Percentiles rank a stretch among this genome's conserved stretches.
Evolutionary conservation across 345 rosid species (phyloP).

Genomic region (Adansonia digitata): DNA sequence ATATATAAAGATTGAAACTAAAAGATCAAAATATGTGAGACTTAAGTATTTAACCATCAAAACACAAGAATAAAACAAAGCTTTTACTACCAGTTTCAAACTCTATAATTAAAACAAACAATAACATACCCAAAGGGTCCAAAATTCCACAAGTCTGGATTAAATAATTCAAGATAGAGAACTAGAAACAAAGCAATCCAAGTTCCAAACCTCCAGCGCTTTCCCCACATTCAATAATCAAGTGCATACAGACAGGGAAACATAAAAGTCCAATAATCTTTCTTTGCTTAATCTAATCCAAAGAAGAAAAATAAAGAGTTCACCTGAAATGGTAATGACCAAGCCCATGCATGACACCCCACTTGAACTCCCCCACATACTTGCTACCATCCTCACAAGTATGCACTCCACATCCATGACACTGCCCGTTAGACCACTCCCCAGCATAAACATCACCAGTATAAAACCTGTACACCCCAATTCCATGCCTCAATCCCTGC

Average conservation of each 20-base stretch:
- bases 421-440: slow-evolving; percentile 87
- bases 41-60: background rate
- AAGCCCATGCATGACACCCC: slow-evolving; percentile 88
- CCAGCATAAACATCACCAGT: slow-evolving; percentile 85
- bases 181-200: background rate
- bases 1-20: background rate
- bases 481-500: slow-evolving; percentile 82
- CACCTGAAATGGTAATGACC: slow-evolving; percentile 88
- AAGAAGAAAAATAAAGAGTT: background rate
- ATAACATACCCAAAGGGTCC: background rate
- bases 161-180: background rate
- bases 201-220: background rate
- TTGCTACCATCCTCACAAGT: slow-evolving; percentile 76
- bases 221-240: background rate
- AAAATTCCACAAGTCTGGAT: background rate
- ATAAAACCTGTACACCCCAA: slow-evolving; percentile 68
- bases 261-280: background rate
- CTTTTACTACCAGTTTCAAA: background rate
- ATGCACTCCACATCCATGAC: slow-evolving; percentile 78
- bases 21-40: background rate
- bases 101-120: background rate
- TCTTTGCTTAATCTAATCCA: background rate
- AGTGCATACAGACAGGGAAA: background rate
- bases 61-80: background rate
- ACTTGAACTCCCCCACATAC: slow-evolving; percentile 77